These are phyloP conservation scores for Venturia asperata DNA, from an alignment of 2,329 filamentous ascomycete genomes.

Conservation along the genomic window DNA sequence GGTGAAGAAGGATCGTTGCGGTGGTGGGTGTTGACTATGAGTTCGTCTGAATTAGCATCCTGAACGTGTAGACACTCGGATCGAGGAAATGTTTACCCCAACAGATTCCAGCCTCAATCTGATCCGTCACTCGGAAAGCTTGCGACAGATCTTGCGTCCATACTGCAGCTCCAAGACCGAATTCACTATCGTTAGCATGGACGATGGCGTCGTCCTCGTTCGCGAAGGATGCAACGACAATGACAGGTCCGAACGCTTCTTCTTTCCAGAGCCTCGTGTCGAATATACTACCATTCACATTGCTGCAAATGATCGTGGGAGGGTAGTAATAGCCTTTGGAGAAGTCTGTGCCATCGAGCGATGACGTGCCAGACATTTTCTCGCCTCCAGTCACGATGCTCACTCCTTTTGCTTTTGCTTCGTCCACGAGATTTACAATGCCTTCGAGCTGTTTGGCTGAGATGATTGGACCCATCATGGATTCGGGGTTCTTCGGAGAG, in stretches of 20 bases:
- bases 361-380: constrained; percentile 41
- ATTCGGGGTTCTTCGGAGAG: constrained; percentile 48
- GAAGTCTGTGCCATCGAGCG: constrained; percentile 47
- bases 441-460: constrained; percentile 44
- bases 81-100: constrained; percentile 50
- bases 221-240: constrained; percentile 51
- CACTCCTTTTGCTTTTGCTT: constrained; percentile 56
- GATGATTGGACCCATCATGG: constrained; percentile 59
- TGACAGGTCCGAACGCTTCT: constrained; percentile 59
- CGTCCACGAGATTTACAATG: constrained; percentile 32
- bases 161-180: constrained; percentile 55
- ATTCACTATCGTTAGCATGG: constrained; percentile 52
- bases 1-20: constrained; percentile 65
- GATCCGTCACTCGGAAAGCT: constrained; percentile 45
- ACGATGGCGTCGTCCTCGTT: constrained; percentile 49
- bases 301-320: constrained; percentile 52
- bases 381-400: constrained; percentile 56
- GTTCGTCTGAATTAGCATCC: not conserved
- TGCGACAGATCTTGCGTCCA: constrained; percentile 56
- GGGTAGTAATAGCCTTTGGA: constrained; percentile 59
- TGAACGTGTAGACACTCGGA: too few species aligned
- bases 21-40: constrained; percentile 49
- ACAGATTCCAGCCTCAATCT: constrained; percentile 61
- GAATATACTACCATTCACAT: constrained; percentile 39
- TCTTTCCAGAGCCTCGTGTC: constrained; percentile 52